phyloP scores from a whole-genome alignment of 2,329 filamentous ascomycete species.

The Westerdykella ornata region DNA sequence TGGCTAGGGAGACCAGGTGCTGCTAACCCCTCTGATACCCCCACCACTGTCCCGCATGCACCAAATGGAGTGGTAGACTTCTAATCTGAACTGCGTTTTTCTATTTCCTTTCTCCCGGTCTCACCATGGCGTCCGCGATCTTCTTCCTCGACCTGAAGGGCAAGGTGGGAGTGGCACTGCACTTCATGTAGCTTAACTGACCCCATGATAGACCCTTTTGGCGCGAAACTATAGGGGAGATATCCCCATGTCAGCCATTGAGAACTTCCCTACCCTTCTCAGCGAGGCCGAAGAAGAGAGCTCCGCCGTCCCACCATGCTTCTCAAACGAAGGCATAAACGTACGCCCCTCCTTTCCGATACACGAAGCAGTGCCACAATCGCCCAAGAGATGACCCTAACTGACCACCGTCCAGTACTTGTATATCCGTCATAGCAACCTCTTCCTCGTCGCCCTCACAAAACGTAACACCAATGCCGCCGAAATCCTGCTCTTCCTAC shows the following conservation, averaged over 20 bases:
- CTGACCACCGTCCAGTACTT: constrained; percentile 63
- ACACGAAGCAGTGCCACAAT: background rate
- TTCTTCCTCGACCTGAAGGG: constrained; percentile 99
- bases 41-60: constrained; percentile 7
- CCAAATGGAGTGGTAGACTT: constrained; percentile 17
- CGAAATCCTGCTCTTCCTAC: constrained; percentile 95
- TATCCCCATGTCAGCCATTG: constrained; percentile 97
- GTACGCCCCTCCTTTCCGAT: constrained; percentile 45
- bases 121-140: constrained; percentile 84
- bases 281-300: constrained; percentile 99
- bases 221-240: constrained; percentile 98
- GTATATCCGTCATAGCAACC: constrained; percentile 98
- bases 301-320: constrained; percentile 92
- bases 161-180: constrained; percentile 60
- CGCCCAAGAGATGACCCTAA: background rate
- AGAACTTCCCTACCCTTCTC: constrained; percentile 92
- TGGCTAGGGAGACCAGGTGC: too few relatives aligned
- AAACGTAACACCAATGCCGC: constrained; percentile 99
- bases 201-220: constrained; percentile 69
- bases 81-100: constrained; percentile 1
- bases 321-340: constrained; percentile 98
- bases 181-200: constrained; percentile 20
- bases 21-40: constrained; percentile 4
- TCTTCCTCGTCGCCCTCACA: constrained; percentile 93
- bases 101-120: constrained; percentile 2